Evolutionary conservation across 2,329 filamentous ascomycete genomes (phyloP), one percentile per base, ranked within the genome.

Genomic region (Fusarium heterosporum): DNA sequence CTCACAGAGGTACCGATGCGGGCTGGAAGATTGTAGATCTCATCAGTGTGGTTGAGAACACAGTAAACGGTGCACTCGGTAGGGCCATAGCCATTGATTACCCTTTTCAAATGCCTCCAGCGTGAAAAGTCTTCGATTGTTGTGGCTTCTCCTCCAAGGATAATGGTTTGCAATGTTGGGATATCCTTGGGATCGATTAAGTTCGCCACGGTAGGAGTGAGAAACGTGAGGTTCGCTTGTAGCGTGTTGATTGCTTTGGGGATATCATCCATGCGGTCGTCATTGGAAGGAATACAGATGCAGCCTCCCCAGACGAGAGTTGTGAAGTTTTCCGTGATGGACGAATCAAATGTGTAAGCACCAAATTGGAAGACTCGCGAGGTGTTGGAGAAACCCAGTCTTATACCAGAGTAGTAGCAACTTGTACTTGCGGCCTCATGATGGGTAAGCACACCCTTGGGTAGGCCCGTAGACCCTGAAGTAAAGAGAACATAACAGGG

Each of bases 341-440:
- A 43, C 2, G 40, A 42, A 14, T 56, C 53, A 45, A 56, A 56
- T 4, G 40, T 55, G 14, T 43, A 54, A 2, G 45, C 32, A 3
- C 16, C 49, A 19, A 60, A 60, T 16, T 60, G 56, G 17, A 60
- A 46, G 8, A 55, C 56, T 3, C 56, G 14, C 4, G 55, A 54
- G 16, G 48, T 41, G 10, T 8, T 38, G 0, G 48, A 58, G 48
- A 53, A 58, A 22, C 55, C 55, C 41, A 58, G 41, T 30, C 47
- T 26, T 6, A n/a, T 47, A 5, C 55, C 55, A 2, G 47, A 52
- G 11, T 58, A 58, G 25, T 28, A 34, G 8, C 56, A 48, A 32
- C 56, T 60, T 11, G 56, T 60, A 14, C 39, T 29, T 4, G 34
- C 50, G 30, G 56, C 56, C 25, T 29, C 14, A 13, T 60, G 56